These are phyloP conservation scores for Cyberlindnera nakhonratchasimensis DNA, from an alignment of 805 yeast species.

Conservation along the genomic window DNA sequence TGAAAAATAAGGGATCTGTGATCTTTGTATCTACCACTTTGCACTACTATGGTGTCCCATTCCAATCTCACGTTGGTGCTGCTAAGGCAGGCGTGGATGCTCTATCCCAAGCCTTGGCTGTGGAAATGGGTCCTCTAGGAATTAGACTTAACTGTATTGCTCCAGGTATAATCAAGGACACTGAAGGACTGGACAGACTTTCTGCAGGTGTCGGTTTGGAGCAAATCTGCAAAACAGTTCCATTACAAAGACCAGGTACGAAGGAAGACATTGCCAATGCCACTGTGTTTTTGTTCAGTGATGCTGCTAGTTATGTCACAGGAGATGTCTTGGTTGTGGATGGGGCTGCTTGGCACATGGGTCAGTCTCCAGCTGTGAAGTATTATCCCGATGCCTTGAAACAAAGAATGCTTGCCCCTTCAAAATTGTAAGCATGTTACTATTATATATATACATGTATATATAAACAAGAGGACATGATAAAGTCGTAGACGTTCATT, in stretches of 20 bases:
- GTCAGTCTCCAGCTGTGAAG: slow-evolving; percentile 36
- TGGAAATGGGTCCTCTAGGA: slow-evolving; percentile 89
- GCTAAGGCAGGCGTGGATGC: slow-evolving; percentile 97
- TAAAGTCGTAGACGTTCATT: slow-evolving; percentile 6
- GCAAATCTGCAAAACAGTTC: slow-evolving; percentile 43
- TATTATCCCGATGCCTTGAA: slow-evolving; percentile 44
- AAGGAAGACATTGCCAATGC: slow-evolving; percentile 83
- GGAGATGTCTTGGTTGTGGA: slow-evolving; percentile 83
- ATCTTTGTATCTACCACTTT: slow-evolving; percentile 85
- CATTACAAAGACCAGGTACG: slow-evolving; percentile 61
- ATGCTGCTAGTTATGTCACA: slow-evolving; percentile 72
- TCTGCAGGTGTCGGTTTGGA: slow-evolving; percentile 39
- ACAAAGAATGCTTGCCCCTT: slow-evolving; percentile 30
- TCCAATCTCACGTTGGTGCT: slow-evolving; percentile 88
- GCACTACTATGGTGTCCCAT: slow-evolving; percentile 85
- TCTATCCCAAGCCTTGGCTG: slow-evolving; percentile 75
- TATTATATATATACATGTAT: neutral
- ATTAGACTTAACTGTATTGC: slow-evolving; percentile 81
- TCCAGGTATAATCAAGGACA: slow-evolving; percentile 85
- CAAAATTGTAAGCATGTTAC: slow-evolving; percentile 32
- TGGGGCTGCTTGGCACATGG: slow-evolving; percentile 88
- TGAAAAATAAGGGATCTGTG: slow-evolving; percentile 63
- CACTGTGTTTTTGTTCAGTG: slow-evolving; percentile 79
- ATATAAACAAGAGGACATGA: neutral
- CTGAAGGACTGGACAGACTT: slow-evolving; percentile 80